Conservation (phyloP, 495 filamentous ascomycete genomes). For the Astrocystis sublimbata region DNA sequence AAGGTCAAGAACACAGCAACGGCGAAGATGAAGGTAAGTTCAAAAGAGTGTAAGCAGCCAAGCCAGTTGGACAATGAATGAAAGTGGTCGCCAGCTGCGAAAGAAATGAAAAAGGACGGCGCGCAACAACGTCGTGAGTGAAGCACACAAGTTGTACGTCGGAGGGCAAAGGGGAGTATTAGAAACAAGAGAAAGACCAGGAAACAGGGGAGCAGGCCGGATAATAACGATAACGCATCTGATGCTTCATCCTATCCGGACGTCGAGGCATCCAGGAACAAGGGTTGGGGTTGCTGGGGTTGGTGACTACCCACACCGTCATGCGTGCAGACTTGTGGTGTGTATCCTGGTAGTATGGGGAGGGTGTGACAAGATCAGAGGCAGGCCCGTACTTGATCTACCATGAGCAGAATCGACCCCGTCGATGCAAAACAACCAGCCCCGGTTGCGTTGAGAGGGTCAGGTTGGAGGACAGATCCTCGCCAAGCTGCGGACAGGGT, state of each 20-base stretch:
- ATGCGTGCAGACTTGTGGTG: constrained; percentile 12
- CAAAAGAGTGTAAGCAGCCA: constrained; percentile 58
- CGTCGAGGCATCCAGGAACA: constrained; percentile 26
- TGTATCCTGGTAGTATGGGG: constrained; percentile 27
- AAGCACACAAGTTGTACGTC: constrained; percentile 43
- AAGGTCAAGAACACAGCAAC: constrained; percentile 48
- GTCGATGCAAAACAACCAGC: constrained; percentile 30
- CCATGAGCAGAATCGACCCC: constrained; percentile 25
- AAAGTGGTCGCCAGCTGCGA: constrained; percentile 57
- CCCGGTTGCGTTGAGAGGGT: constrained; percentile 20
- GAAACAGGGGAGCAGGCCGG: constrained; percentile 27
- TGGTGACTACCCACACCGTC: constrained; percentile 14
- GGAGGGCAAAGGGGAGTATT: constrained; percentile 41
- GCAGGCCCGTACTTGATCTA: constrained; percentile 33
- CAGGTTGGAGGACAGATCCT: neutral
- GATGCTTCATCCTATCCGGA: constrained; percentile 31
- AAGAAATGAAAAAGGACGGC: constrained; percentile 43
- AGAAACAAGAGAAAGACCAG: constrained; percentile 37
- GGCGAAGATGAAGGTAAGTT: constrained; percentile 44
- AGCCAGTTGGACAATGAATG: constrained; percentile 59
- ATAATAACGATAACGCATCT: constrained; percentile 35
- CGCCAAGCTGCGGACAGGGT: neutral
- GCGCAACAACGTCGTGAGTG: constrained; percentile 50
- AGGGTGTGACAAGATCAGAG: constrained; percentile 31
- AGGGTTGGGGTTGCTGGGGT: constrained; percentile 22